These are phyloP conservation scores for Saccharomycopsis hybrid DNA, from an alignment of 1,139 yeast species.

Conservation along the genomic window DNA sequence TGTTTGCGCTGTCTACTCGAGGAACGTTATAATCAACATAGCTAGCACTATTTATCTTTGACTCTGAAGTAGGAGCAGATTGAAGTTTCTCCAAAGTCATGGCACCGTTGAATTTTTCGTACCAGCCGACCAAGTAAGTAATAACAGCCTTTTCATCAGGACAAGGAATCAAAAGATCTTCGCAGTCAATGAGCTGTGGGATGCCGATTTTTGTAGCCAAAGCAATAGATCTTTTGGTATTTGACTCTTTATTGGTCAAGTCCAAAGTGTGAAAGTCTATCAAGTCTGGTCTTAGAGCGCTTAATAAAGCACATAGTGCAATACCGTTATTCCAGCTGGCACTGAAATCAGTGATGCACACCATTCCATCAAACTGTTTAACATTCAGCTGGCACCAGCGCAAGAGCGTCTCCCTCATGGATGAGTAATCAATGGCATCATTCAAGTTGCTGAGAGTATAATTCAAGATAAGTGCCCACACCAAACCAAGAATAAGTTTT, in stretches of 20 bases:
- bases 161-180: slow-evolving; percentile 44
- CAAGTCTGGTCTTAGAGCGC: slow-evolving; percentile 39
- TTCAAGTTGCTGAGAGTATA: slow-evolving; percentile 39
- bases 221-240: slow-evolving; percentile 33
- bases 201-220: slow-evolving; percentile 44
- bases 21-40: too few relatives aligned
- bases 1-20: too few relatives aligned
- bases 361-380: slow-evolving; percentile 35
- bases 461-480: slow-evolving; percentile 56
- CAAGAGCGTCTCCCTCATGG: slow-evolving; percentile 38
- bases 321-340: slow-evolving; percentile 42
- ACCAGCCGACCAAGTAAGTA: slow-evolving; percentile 62
- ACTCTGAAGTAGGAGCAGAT: too few relatives aligned
- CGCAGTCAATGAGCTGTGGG: slow-evolving; percentile 52
- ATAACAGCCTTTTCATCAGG: slow-evolving; percentile 67
- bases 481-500: slow-evolving; percentile 56
- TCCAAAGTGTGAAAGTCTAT: slow-evolving; percentile 34
- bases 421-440: slow-evolving; percentile 31
- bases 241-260: slow-evolving; percentile 27
- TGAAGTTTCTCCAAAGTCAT: too few relatives aligned
- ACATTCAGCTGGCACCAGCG: slow-evolving; percentile 34
- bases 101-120: slow-evolving; percentile 37
- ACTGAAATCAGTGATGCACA: slow-evolving; percentile 36
- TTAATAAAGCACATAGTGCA: slow-evolving; percentile 43
- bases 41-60: too few relatives aligned